Conservation (phyloP, 192 early-diverging fungal genomes). For the Coemansia reversa region DNA sequence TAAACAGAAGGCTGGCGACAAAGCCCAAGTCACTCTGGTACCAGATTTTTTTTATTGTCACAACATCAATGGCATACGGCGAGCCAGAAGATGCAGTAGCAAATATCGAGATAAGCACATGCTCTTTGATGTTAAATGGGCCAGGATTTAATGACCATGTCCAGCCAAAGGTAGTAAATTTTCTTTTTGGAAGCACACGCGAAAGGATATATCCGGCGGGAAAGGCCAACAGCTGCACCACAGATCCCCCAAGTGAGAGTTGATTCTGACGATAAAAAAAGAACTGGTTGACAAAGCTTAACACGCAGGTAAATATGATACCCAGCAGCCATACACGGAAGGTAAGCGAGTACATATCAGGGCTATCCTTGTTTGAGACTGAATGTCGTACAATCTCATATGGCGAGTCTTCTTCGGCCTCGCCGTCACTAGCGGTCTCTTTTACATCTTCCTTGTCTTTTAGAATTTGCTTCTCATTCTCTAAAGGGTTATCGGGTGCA, state of each 20-base stretch:
- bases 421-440: constrained; percentile 18
- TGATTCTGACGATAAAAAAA: constrained; percentile 85
- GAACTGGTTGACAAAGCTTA: constrained; percentile 74
- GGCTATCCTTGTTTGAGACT: constrained; percentile 67
- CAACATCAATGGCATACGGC: constrained; percentile 73
- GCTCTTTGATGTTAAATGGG: constrained; percentile 84
- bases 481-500: not conserved
- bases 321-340: constrained; percentile 72
- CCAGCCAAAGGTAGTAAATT: constrained; percentile 54
- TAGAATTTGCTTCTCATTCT: not conserved
- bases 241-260: constrained; percentile 64
- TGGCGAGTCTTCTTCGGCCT: constrained; percentile 50
- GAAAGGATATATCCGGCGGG: constrained; percentile 70
- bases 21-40: constrained; percentile 72
- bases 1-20: constrained; percentile 63
- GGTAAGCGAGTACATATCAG: constrained; percentile 64
- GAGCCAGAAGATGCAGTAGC: constrained; percentile 69
- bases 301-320: constrained; percentile 60
- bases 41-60: constrained; percentile 66
- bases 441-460: constrained; percentile 22
- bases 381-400: constrained; percentile 66
- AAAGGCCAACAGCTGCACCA: constrained; percentile 73
- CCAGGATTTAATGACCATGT: constrained; percentile 71
- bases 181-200: constrained; percentile 57
- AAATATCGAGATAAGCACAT: constrained; percentile 78